Percentiles rank a stretch among this genome's conserved stretches.
Evolutionary conservation across 1,284 basidiomycete species (phyloP).

Genomic region (Melanopsichium pennsylvanicum): DNA sequence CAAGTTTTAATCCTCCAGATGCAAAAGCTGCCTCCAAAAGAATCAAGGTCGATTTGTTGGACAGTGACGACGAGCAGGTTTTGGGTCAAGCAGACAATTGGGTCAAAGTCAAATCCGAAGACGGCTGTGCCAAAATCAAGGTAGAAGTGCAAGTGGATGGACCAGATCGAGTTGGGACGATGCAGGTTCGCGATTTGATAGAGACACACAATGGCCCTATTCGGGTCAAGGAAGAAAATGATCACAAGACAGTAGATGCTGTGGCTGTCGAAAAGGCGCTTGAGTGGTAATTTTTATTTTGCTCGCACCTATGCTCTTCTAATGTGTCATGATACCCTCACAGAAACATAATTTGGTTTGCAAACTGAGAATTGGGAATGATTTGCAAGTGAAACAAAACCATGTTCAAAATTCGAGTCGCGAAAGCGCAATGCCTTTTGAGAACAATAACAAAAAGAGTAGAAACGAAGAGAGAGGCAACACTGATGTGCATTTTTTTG

Average conservation of each 20-base stretch:
- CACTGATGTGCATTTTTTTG: constrained; percentile 1
- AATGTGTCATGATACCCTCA: no score
- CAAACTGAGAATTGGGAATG: no score
- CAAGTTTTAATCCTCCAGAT: constrained; percentile 49
- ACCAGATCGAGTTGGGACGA: background rate
- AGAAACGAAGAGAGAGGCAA: background rate
- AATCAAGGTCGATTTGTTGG: constrained; percentile 32
- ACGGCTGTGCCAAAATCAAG: constrained; percentile 20
- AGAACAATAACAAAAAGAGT: background rate
- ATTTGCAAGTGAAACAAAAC: background rate
- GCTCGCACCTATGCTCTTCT: no score
- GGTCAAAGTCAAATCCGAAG: constrained; percentile 11
- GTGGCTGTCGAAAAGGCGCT: constrained; percentile 15
- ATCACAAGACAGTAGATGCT: background rate
- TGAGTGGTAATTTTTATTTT: no score
- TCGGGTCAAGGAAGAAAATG: constrained; percentile 7
- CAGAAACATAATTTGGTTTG: no score
- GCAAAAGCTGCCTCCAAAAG: constrained; percentile 41
- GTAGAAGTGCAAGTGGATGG: constrained; percentile 31
- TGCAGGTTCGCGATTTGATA: constrained; percentile 9
- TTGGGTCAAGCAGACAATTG: constrained; percentile 9
- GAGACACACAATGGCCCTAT: background rate
- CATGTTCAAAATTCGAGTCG: background rate
- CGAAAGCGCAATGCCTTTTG: constrained; percentile 2
- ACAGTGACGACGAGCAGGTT: constrained; percentile 12